phyloP scores from a whole-genome alignment of 2,329 filamentous ascomycete genomes.

The Beauveria medogensis region DNA sequence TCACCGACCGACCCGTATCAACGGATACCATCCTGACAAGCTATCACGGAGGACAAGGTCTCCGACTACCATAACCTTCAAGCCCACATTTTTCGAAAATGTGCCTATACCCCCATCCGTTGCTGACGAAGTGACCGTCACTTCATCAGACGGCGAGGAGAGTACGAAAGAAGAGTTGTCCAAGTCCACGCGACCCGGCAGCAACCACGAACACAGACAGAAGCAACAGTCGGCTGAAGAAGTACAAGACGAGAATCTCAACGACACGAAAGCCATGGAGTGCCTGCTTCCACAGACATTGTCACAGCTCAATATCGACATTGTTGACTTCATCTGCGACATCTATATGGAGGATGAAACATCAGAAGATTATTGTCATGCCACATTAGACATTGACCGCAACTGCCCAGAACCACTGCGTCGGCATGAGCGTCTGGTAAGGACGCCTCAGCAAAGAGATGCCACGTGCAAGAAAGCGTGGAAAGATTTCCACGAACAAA shows the following conservation, averaged over 20 bases:
- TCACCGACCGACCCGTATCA: conserved; percentile 23
- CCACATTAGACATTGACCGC: conserved; percentile 21
- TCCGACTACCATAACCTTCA: conserved; percentile 20
- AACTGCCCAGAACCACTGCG: conserved; percentile 9
- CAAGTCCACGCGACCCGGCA: background rate
- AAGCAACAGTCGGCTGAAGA: background rate
- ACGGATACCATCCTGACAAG: conserved; percentile 27
- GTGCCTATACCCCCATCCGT: conserved; percentile 20
- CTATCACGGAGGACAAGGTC: conserved; percentile 17
- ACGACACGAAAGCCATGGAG: conserved; percentile 21
- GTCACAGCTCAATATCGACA: conserved; percentile 42
- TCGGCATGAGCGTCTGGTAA: conserved; percentile 7
- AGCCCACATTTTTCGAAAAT: conserved; percentile 32
- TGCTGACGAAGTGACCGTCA: conserved; percentile 14
- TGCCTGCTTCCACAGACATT: conserved; percentile 48
- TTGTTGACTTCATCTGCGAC: conserved; percentile 54
- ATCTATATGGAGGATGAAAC: conserved; percentile 49
- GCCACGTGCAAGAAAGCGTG: conserved; percentile 34
- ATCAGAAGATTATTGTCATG: conserved; percentile 39
- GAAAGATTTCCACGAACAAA: conserved; percentile 55
- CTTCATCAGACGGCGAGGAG: conserved; percentile 15
- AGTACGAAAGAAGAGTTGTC: conserved; percentile 4
- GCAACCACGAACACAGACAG: background rate
- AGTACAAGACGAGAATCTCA: conserved; percentile 14
- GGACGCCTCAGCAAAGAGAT: background rate